Evolutionary conservation across 2,329 filamentous ascomycete species (phyloP).

Genomic region (Lecanicillium sp.): DNA sequence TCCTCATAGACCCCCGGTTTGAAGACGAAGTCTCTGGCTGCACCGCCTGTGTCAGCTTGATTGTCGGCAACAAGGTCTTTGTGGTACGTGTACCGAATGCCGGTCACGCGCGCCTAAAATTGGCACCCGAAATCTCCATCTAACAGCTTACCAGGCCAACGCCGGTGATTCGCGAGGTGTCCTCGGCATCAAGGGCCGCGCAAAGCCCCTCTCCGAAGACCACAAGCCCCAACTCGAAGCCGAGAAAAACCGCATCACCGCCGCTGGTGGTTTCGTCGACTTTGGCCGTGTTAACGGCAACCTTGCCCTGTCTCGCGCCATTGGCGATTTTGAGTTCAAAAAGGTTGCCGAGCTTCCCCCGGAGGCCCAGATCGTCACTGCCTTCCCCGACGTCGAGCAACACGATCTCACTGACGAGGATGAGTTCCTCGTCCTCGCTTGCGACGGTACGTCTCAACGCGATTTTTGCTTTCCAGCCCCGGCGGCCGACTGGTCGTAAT

Average conservation of each 20-base stretch:
- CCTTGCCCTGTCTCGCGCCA: conserved; percentile 89
- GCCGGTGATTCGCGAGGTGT: conserved; percentile 94
- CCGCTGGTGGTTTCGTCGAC: conserved; percentile 94
- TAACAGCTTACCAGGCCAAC: conserved; percentile 63
- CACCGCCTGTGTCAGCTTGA: conserved; percentile 85
- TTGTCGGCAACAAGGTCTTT: conserved; percentile 89
- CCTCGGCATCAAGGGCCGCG: conserved; percentile 90
- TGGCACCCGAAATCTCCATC: background rate
- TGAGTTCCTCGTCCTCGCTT: conserved; percentile 90
- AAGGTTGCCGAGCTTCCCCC: conserved; percentile 94
- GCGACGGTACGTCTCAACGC: conserved; percentile 62
- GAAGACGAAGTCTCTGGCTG: conserved; percentile 98
- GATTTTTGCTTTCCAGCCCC: background rate
- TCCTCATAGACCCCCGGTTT: conserved; percentile 75
- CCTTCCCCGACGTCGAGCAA: conserved; percentile 86
- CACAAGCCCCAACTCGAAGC: conserved; percentile 98
- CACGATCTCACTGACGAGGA: conserved; percentile 91
- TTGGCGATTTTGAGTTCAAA: conserved; percentile 99
- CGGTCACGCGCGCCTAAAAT: background rate
- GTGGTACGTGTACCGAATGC: conserved; percentile 61
- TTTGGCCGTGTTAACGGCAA: conserved; percentile 98
- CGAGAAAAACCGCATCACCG: conserved; percentile 93
- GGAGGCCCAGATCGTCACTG: conserved; percentile 98
- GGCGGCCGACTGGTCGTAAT: background rate
- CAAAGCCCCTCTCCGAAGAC: conserved; percentile 97